Percentiles rank a stretch among this genome's conserved stretches.
Evolutionary conservation across 2,329 filamentous ascomycete genomes (phyloP).

Genomic region (Aureobasidium sp.): DNA sequence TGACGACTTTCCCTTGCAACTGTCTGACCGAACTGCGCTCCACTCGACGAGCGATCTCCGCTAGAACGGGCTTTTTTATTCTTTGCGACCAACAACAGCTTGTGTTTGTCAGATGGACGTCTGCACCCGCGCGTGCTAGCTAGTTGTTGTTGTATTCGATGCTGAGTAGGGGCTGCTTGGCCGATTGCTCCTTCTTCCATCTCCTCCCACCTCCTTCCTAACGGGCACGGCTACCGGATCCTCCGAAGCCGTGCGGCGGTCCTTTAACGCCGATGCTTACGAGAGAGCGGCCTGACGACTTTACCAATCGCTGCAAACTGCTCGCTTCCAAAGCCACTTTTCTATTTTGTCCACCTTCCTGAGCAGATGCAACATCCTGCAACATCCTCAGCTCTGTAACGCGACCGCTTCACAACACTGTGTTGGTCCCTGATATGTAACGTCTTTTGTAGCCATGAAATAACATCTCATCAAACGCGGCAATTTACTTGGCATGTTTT

Average conservation of each 20-base stretch:
- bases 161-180: not conserved
- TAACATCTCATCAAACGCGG: not conserved
- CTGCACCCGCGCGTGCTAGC: not conserved
- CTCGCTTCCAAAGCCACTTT: not conserved
- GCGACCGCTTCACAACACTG: not conserved
- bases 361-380: not conserved
- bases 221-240: constrained; percentile 3
- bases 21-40: not conserved
- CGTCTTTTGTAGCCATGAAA: not conserved
- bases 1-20: not conserved
- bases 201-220: not conserved
- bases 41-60: not conserved
- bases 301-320: not conserved
- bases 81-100: not conserved
- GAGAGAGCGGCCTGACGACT: not conserved
- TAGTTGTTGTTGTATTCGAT: not conserved
- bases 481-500: constrained; percentile 5
- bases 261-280: constrained; percentile 3
- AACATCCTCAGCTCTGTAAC: not conserved
- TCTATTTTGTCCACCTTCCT: not conserved
- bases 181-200: not conserved
- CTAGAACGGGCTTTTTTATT: not conserved
- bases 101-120: not conserved
- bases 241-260: not conserved
- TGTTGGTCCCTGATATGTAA: not conserved